Base-by-base conservation (phyloP, 352 stramenopile species). In the Globisporangium perplexum region DNA sequence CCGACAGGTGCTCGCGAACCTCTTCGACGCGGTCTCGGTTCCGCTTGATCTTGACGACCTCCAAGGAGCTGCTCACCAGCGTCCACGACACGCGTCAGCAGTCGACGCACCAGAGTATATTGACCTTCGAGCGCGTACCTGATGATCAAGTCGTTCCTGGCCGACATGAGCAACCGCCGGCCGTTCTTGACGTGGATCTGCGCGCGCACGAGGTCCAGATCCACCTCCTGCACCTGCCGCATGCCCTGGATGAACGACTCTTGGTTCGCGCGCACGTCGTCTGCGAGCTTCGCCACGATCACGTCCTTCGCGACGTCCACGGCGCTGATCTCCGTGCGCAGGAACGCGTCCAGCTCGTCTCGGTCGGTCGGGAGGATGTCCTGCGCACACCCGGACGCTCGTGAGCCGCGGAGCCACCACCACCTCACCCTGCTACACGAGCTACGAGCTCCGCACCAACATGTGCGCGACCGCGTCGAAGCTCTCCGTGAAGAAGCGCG, bases 161-260 rank as follows among this genome's bases (percentile, higher is more conserved):
- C 71, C 10, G 71, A 85, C 35, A 73, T 60, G 41, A 95, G 70
- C 41, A 93, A 61, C 10, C 83, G 74, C 1, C 85, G 71, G 11
- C 81, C 85, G 28, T 95, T 95, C 26, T 93, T 95, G 42, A 95
- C 85, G 53, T 95, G 85, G 39, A 95, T 93, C 53, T 93, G 80
- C 22, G 85, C 83, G 38, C 80, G 74, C 46, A 91, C 72, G 30
- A 95, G 66, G 55, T 95, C 83, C 20, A 95, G 59, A 60, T 95
- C 85, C 23, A 95, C 85, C 33, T 95, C 83, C 43, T 95, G 81
- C 43, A 95, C 85, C 26, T 90, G 78, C 39, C 87, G 92, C 79
- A 95, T 91, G 18, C 85, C 85, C 59, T 93, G 69, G 53, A 93
- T 90, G 24, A 95, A 76, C 31, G 81, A 66, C 43, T 71, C 76